Evolutionary conservation across 805 yeast genomes (phyloP), one percentile per base, ranked within the genome.

Genomic region (Hanseniaspora mollemarum): DNA sequence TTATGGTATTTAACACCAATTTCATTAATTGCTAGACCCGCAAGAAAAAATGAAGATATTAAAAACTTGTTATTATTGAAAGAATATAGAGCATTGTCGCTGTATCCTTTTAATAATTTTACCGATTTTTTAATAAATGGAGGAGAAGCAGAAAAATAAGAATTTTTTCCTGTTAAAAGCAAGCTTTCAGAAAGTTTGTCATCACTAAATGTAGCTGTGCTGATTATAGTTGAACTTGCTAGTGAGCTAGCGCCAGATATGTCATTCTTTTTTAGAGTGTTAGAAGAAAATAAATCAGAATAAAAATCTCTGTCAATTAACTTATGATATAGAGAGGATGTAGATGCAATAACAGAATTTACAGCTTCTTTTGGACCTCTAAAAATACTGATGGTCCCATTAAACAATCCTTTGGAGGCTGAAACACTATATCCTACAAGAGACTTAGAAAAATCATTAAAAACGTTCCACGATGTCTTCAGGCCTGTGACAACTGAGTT

Each of bases 1-100:
- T 51, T 44, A 15, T 29, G 12, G 19, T 51, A 51, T 35, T 39
- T 39, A 7, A 42, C 40, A 26, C 51, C 51, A 24, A 39, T 13
- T 37, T 48, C 45, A 33, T 48, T 48, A 10, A 48, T 4, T 6
- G 31, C 21, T 33, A 48, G 22, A 4, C 39, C 44, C 2, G 44
- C 50, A 16, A 46, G n/a, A 21, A 46, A 22, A 24, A 46, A 29
- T 21, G 39, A 46, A 31, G 50, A 38, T 4, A 37, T 10, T 24
- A 31, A 25, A 1, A n/a, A 4, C n/a, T 39, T 46, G 22, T 39
- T 31, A 5, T 37, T 18, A 16, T 45, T 44, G 3, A 36, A 3
- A 13, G 41, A 37, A 37, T 21, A 6, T 6, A 37, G 13, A 7
- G 19, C 7, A 22, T 21, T 10, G 22, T 35, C 39, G 13, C 39